phyloP scores from a whole-genome alignment of 768 basidiomycete species.

The Calocybe gangraenosa region DNA sequence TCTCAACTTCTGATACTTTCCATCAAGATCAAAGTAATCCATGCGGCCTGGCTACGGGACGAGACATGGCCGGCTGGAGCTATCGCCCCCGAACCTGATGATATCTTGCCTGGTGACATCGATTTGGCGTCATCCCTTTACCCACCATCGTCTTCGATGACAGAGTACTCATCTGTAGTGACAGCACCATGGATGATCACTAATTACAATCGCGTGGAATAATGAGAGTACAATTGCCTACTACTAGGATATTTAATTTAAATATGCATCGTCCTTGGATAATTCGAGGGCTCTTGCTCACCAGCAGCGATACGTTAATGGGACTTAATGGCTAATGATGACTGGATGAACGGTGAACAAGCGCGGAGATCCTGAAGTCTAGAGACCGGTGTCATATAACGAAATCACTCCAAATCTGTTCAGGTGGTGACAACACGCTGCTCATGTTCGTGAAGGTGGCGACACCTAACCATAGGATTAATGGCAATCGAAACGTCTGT shows the following conservation, averaged over 20 bases:
- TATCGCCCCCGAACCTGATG: constrained; percentile 59
- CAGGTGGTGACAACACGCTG: constrained; percentile 7
- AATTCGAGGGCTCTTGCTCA: too few relatives aligned
- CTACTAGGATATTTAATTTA: background rate
- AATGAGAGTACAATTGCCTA: constrained; percentile 1
- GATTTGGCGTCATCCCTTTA: constrained; percentile 9
- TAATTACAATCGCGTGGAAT: constrained; percentile 12
- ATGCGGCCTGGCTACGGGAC: constrained; percentile 73
- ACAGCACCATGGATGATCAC: constrained; percentile 23
- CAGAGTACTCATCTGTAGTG: constrained; percentile 19
- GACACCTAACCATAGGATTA: constrained; percentile 52
- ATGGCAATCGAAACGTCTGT: constrained; percentile 6
- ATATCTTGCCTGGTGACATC: constrained; percentile 29
- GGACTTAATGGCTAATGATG: constrained; percentile 1
- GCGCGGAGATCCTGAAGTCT: constrained; percentile 1
- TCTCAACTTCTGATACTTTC: constrained; percentile 14
- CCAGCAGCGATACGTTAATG: background rate
- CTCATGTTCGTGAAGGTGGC: constrained; percentile 69
- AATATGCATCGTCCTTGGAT: too few relatives aligned
- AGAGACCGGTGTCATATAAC: background rate
- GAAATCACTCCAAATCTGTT: constrained; percentile 1
- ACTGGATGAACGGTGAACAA: background rate
- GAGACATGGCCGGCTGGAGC: constrained; percentile 70
- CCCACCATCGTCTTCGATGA: constrained; percentile 8
- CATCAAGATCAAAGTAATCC: constrained; percentile 64